Evolutionary conservation across 257 asterid species (phyloP), one percentile per base, ranked within the genome.

Genomic region (Misopates orontium): DNA sequence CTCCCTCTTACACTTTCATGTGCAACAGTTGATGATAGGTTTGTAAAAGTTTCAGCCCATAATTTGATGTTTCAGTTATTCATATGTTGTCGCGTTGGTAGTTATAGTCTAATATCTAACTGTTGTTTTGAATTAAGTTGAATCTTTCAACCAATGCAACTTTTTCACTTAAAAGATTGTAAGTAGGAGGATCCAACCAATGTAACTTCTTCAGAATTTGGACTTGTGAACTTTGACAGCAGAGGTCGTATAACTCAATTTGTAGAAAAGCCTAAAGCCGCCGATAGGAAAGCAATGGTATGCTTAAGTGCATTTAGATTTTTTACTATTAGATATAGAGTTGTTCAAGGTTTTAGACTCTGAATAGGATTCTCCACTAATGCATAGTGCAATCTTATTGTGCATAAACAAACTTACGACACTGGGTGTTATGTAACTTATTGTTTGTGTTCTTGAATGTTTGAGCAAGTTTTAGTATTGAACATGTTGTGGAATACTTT

Each of bases 1-100:
- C n/a, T n/a, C n/a, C n/a, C n/a, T 69, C 76, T 88, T 71, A 93
- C 97, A 13, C 95, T 94, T 66, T 90, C 99, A 42, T 94, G 98
- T 68, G 89, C 83, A 22, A 87, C 96, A 0, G 96, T 83, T 53
- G 84, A 64, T n/a, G 93, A 83, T 68, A 94, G 99, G 99, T 89
- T 65, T 28, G 87, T 77, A 10, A 3, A 62, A 22, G 66, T 12
- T 47, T n/a, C 31, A 12, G 5, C 7, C 17, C 61, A n/a, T n/a
- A 9, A 18, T 63, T 55, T 52, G 51, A 20, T 60, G 8, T 28
- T 65, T 21, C 11, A 10, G 9, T 67, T 23, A 48, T 58, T 24
- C 23, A 15, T 8, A 13, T 68, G 23, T 24, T 40, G n/a, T n/a
- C n/a, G n/a, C 42, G 9, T 41, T 13, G n/a, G 15, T n/a, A 11